Conservation (phyloP, 345 rosid genomes). For the Boechera divaricarpa region DNA sequence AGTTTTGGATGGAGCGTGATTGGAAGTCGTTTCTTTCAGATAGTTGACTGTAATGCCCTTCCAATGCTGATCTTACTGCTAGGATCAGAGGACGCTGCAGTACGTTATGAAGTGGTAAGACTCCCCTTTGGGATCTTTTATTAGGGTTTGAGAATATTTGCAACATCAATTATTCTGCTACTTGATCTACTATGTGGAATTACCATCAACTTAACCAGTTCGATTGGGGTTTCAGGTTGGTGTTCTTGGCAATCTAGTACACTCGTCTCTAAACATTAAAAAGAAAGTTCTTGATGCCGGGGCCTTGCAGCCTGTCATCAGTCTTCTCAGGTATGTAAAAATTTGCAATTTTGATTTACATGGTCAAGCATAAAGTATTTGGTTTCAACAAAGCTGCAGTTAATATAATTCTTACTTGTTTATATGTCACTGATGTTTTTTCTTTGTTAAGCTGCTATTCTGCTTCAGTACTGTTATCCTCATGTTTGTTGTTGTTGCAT, state of each 20-base stretch:
- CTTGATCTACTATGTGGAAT: neutral
- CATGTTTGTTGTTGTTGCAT: conserved; percentile 10
- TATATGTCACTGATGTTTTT: neutral
- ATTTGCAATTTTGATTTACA: conserved; percentile 11
- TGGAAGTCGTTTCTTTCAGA: conserved; percentile 47
- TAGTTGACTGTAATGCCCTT: conserved; percentile 89
- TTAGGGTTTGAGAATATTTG: neutral
- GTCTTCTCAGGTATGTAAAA: conserved; percentile 70
- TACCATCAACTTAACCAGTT: conserved; percentile 24
- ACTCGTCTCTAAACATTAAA: conserved; percentile 89
- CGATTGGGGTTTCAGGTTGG: conserved; percentile 58
- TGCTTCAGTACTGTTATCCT: neutral
- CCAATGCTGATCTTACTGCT: conserved; percentile 90
- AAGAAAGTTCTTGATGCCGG: conserved; percentile 91
- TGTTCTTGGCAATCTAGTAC: conserved; percentile 90
- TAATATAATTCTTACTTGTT: neutral
- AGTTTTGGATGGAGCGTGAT: conserved; percentile 26
- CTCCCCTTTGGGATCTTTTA: conserved; percentile 17
- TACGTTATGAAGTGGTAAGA: conserved; percentile 92
- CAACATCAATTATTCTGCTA: conserved; percentile 19
- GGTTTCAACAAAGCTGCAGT: neutral
- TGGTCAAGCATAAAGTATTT: neutral
- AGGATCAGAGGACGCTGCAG: conserved; percentile 91
- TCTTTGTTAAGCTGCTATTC: neutral
- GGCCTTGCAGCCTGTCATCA: conserved; percentile 91